A percentile compares a stretch with the other conserved stretches of the same genome.
Conservation (phyloP, 2,329 filamentous ascomycete genomes). For the Phialophora expanda region DNA sequence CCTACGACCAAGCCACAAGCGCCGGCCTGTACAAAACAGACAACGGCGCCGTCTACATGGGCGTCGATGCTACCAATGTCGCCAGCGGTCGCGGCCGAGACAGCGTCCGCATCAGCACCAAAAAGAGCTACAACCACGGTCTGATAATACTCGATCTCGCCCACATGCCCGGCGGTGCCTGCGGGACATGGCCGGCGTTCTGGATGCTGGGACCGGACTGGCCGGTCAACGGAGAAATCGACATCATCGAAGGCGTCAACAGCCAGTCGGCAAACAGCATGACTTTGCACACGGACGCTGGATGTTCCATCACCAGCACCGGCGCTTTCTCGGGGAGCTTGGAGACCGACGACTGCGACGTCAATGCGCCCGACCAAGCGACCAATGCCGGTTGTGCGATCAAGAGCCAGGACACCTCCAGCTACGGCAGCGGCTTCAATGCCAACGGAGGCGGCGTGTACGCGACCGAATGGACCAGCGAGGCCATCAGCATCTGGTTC, state of each 20-base stretch:
- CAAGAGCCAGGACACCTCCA: conserved; percentile 56
- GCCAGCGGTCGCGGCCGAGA: conserved; percentile 65
- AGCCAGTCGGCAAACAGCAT: conserved; percentile 63
- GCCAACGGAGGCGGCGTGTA: conserved; percentile 71
- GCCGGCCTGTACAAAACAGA: conserved; percentile 63
- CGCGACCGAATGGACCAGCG: conserved; percentile 75
- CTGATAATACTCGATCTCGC: conserved; percentile 73
- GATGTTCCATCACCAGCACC: conserved; percentile 61
- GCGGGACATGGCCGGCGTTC: conserved; percentile 75
- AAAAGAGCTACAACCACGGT: conserved; percentile 66
- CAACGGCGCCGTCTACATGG: conserved; percentile 67
- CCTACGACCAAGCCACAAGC: conserved; percentile 60
- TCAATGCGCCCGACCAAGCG: conserved; percentile 51
- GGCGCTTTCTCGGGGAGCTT: conserved; percentile 56
- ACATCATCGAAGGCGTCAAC: conserved; percentile 76
- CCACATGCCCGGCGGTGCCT: conserved; percentile 75
- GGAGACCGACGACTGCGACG: conserved; percentile 64
- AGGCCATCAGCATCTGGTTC: conserved; percentile 79
- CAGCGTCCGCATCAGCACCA: conserved; percentile 73
- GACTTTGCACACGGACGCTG: conserved; percentile 69
- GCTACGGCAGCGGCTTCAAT: conserved; percentile 75
- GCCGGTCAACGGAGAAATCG: conserved; percentile 70
- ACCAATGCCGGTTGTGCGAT: conserved; percentile 66
- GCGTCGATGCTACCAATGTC: conserved; percentile 67
- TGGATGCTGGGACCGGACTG: conserved; percentile 63